Conservation (phyloP, 306 rosid species). For the Trichosanthes cucumerina region DNA sequence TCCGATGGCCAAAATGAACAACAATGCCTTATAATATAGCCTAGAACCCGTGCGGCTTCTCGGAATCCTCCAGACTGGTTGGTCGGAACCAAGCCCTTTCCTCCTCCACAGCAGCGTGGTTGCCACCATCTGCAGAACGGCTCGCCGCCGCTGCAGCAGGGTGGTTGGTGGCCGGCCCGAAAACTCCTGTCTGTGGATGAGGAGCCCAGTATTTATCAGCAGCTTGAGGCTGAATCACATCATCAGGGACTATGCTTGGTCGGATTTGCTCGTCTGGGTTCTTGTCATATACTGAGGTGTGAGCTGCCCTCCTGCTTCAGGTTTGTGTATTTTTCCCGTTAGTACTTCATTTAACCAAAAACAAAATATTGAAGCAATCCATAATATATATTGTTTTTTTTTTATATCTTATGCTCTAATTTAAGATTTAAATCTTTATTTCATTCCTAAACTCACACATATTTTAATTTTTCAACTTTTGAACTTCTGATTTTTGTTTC, state of each 20-base stretch:
- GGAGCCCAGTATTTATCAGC: conserved; percentile 81
- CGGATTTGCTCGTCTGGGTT: conserved; percentile 54
- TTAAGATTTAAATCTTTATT: too few species aligned
- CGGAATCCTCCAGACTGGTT: conserved; percentile 75
- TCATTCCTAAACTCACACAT: too few species aligned
- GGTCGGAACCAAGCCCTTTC: conserved; percentile 96
- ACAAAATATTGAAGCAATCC: background rate
- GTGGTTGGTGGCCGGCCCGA: conserved; percentile 45
- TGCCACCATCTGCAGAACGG: conserved; percentile 15
- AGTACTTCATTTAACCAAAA: background rate
- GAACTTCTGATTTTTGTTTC: background rate
- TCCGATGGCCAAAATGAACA: background rate
- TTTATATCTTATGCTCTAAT: too few species aligned
- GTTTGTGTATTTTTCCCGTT: background rate
- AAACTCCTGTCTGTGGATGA: conserved; percentile 80
- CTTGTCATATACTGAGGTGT: conserved; percentile 65
- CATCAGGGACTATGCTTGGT: conserved; percentile 46
- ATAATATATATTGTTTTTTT: too few species aligned
- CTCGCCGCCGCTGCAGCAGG: conserved; percentile 5
- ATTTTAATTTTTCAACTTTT: too few species aligned
- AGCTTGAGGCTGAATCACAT: conserved; percentile 44
- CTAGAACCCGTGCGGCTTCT: conserved; percentile 48
- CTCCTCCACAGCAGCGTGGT: conserved; percentile 40
- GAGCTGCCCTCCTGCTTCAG: conserved; percentile 48
- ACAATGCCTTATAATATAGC: background rate